Evolutionary conservation across 208 protist species (phyloP).

Genomic region (Tritrichomonas foetus): DNA sequence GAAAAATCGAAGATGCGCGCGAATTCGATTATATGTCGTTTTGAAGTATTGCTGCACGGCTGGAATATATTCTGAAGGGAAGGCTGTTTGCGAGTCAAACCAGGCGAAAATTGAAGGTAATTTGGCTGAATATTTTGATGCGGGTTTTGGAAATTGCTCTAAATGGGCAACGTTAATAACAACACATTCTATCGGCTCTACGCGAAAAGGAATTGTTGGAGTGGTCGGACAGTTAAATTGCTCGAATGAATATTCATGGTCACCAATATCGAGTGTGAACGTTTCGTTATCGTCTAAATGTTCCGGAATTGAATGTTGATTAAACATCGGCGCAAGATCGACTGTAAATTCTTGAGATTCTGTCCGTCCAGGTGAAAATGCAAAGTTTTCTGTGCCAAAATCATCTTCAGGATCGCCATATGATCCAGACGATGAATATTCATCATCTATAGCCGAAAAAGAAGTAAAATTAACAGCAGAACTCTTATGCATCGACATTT

Average conservation of each 20-base stretch:
- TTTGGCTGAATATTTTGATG: not conserved
- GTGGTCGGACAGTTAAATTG: not conserved
- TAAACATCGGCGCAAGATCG: not conserved
- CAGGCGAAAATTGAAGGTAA: not conserved
- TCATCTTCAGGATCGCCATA: not conserved
- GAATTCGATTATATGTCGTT: not conserved
- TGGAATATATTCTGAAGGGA: not conserved
- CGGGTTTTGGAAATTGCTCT: slow-evolving; percentile 32
- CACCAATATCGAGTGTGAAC: not conserved
- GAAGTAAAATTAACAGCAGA: not conserved
- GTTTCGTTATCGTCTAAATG: not conserved
- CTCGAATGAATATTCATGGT: not conserved
- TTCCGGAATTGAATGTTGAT: not conserved
- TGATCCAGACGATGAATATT: not conserved
- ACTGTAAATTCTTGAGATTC: slow-evolving; percentile 33
- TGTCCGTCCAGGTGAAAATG: not conserved
- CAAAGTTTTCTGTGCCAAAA: not conserved
- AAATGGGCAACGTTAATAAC: not conserved
- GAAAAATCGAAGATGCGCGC: not conserved
- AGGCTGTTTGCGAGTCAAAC: not conserved
- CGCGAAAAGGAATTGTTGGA: not conserved
- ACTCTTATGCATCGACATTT: slow-evolving; percentile 17
- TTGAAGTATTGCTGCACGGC: not conserved
- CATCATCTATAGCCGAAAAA: not conserved
- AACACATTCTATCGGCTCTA: slow-evolving; percentile 28